Conservation (phyloP, 768 basidiomycete genomes). For the Infundibulicybe gibba region DNA sequence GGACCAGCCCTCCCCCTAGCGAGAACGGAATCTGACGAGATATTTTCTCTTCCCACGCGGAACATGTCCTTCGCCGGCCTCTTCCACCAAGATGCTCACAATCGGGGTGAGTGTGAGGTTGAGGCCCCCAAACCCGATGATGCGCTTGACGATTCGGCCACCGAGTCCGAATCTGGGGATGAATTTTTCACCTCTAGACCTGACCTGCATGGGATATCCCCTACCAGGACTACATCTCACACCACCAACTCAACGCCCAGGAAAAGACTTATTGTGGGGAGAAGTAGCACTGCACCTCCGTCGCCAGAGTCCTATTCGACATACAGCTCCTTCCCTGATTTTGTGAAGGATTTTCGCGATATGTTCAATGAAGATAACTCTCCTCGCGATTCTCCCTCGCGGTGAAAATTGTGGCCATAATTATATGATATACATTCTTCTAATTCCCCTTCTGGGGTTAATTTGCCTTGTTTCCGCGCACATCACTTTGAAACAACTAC, state of each 20-base stretch:
- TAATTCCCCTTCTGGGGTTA: neutral
- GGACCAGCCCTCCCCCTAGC: neutral
- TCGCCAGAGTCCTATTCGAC: conserved; percentile 4
- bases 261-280: neutral
- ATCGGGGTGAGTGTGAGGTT: neutral
- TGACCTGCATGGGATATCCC: neutral
- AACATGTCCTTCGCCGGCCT: conserved; percentile 10
- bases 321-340: conserved; percentile 29
- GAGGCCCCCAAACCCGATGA: neutral
- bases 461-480: too few species aligned
- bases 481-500: conserved; percentile 1
- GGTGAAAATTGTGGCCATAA: conserved; percentile 9
- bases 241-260: neutral
- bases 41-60: conserved; percentile 16
- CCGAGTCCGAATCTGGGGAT: conserved; percentile 35
- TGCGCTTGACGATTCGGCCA: conserved; percentile 21
- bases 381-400: conserved; percentile 36
- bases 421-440: conserved; percentile 1
- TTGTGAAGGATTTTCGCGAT: conserved; percentile 35
- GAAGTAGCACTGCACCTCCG: conserved; percentile 6
- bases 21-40: conserved; percentile 15
- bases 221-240: neutral
- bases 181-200: conserved; percentile 13
- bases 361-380: conserved; percentile 34
- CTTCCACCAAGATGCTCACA: conserved; percentile 10